A percentile compares a stretch with the other conserved stretches of the same genome.
Evolutionary conservation across 352 stramenopile species (phyloP).

Genomic region (Globisporangium cylindrosporum): DNA sequence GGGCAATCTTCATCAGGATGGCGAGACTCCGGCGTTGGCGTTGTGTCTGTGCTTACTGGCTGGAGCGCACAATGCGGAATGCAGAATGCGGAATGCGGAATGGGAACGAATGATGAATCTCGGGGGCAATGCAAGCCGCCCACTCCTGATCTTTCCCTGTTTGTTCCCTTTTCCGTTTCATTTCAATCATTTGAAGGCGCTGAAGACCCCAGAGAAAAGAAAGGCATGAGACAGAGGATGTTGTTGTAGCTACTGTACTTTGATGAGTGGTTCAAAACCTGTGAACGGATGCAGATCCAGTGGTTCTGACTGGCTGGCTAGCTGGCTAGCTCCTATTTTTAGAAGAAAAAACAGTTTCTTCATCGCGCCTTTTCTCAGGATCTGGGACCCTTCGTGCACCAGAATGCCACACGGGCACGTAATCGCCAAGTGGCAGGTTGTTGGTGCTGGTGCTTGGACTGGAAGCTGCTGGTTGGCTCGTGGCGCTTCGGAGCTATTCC

Average conservation of each 20-base stretch:
- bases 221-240: constrained; percentile 4
- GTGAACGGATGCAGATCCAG: not conserved
- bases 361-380: not conserved
- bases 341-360: not conserved
- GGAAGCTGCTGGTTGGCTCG: constrained; percentile 1
- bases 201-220: not conserved
- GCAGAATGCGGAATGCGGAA: not conserved
- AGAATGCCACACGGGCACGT: not conserved
- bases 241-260: not conserved
- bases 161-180: not conserved
- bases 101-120: not conserved
- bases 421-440: not conserved
- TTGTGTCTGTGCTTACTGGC: not conserved
- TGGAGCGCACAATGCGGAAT: constrained; percentile 11
- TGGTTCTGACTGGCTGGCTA: not conserved
- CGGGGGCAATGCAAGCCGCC: not conserved
- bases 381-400: not conserved
- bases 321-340: not conserved
- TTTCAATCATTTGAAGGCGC: not conserved
- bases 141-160: not conserved
- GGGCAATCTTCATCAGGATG: not conserved
- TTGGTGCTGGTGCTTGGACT: not conserved
- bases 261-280: not conserved
- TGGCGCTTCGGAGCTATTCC: not conserved
- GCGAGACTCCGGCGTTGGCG: not conserved